Conservation (phyloP, 768 basidiomycete genomes). For the Amanita exitialis region DNA sequence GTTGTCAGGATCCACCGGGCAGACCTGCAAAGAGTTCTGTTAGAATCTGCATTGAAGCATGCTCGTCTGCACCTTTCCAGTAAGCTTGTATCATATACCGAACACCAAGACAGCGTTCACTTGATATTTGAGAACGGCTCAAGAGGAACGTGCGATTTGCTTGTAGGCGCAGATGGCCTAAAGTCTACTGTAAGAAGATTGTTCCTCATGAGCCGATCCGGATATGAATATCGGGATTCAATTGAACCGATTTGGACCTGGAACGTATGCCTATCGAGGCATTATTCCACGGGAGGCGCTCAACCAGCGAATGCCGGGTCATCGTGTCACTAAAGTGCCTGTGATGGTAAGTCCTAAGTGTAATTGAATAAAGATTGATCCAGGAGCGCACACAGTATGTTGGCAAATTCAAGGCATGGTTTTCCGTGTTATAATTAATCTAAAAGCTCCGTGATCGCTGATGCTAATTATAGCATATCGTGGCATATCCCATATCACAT, state of each 20-base stretch:
- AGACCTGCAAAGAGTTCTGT: constrained; percentile 53
- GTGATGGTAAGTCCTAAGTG: constrained; percentile 14
- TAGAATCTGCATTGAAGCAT: constrained; percentile 34
- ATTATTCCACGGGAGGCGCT: constrained; percentile 21
- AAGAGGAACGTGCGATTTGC: constrained; percentile 20
- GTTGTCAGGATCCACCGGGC: constrained; percentile 52
- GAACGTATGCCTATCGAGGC: constrained; percentile 25
- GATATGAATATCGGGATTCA: constrained; percentile 1
- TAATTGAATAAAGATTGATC: background rate
- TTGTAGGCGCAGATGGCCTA: constrained; percentile 32
- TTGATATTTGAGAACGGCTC: constrained; percentile 17
- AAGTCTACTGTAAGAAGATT: constrained; percentile 13
- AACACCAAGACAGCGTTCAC: constrained; percentile 16
- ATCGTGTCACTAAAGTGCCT: constrained; percentile 12
- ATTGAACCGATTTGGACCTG: constrained; percentile 28
- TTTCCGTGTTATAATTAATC: background rate
- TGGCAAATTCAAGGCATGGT: constrained; percentile 21
- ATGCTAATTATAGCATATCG: constrained; percentile 27
- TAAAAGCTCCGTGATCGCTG: background rate
- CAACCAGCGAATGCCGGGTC: constrained; percentile 13
- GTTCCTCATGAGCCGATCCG: background rate
- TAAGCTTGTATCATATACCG: constrained; percentile 46
- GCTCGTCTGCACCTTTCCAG: constrained; percentile 43
- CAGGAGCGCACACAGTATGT: constrained; percentile 15
- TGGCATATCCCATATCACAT: constrained; percentile 41